Evolutionary conservation across 352 stramenopile species (phyloP).

Genomic region (Phytopythium boreale): DNA sequence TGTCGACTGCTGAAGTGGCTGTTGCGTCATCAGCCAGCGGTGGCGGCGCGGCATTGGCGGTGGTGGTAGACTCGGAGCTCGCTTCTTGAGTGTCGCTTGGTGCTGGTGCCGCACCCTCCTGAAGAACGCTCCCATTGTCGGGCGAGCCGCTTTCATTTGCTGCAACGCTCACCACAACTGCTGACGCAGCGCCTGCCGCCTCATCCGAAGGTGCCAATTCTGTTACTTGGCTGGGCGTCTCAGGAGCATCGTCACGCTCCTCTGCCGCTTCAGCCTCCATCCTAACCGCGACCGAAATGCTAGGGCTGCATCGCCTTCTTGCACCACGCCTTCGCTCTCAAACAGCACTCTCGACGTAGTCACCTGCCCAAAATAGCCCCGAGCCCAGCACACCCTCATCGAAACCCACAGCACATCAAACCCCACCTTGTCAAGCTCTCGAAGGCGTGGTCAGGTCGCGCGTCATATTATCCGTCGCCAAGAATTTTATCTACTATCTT

Average conservation of each 20-base stretch:
- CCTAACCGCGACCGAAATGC: background rate
- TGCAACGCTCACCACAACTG: no score
- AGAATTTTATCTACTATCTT: background rate
- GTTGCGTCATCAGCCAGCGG: background rate
- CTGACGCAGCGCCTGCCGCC: background rate
- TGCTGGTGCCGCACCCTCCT: background rate
- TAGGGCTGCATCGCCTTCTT: no score
- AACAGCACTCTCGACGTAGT: no score
- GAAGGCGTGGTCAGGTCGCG: background rate
- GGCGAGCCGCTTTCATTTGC: background rate
- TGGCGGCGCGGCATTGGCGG: background rate
- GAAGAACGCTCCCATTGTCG: background rate
- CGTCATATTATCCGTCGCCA: background rate
- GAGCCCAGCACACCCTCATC: no score
- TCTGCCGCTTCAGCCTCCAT: background rate
- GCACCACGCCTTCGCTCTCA: background rate
- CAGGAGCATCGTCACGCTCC: no score
- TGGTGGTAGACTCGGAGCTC: background rate
- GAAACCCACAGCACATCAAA: background rate
- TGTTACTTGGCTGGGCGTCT: no score
- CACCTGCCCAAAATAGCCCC: background rate
- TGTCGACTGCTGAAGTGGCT: background rate
- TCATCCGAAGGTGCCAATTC: background rate
- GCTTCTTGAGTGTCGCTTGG: background rate
- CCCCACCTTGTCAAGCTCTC: no score